Base-by-base conservation (phyloP, 1,284 basidiomycete species). In the Sparassis latifolia region DNA sequence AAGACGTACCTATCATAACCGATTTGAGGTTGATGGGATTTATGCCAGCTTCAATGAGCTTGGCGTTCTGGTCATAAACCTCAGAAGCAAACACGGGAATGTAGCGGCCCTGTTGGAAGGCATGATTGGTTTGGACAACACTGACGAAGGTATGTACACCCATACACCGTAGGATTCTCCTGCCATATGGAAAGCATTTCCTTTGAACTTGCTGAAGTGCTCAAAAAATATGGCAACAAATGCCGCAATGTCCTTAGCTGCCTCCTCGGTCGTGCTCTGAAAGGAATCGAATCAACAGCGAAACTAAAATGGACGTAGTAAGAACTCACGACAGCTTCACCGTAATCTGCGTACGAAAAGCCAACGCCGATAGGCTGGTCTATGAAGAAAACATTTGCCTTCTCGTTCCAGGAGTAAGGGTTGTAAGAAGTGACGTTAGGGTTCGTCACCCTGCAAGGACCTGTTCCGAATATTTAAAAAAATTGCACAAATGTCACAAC, bases 51-150 rank as follows among this genome's bases (percentile, higher is more conserved):
- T 77, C 70, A 9, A 75, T 65, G 10, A 88, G 71, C 31, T 66
- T 63, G 4, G 75, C 68, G 63, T 95, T 94, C 55, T 89, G 84
- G 66, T 94, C 91, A 42, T 86, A 82, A 0, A 95, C 79, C 12
- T 82, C 80, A 1, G 86, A 73, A 0, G 91, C 92, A 56, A 91
- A 94, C 4, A 92, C 71, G 3, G 92, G 92, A 5, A 94, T 74
- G 66, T 92, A 93, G 28, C 89, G 81, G 3, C 92, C 91, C 82
- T 86, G 37, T n/a, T 20, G 20, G 20, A 20, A 20, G 20, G 20
- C 7, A 49, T 35, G n/a, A 4, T 20, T 31, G n/a, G 28, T 20
- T 31, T 29, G 12, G 3, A 5, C 44, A 2, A 30, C 10, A 42
- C n/a, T 46, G 3, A 30, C 46, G 30, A 10, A 20, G 29, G 20